Conservation (phyloP, 176 grass and related monocot genomes). For the Otatea glauca region DNA sequence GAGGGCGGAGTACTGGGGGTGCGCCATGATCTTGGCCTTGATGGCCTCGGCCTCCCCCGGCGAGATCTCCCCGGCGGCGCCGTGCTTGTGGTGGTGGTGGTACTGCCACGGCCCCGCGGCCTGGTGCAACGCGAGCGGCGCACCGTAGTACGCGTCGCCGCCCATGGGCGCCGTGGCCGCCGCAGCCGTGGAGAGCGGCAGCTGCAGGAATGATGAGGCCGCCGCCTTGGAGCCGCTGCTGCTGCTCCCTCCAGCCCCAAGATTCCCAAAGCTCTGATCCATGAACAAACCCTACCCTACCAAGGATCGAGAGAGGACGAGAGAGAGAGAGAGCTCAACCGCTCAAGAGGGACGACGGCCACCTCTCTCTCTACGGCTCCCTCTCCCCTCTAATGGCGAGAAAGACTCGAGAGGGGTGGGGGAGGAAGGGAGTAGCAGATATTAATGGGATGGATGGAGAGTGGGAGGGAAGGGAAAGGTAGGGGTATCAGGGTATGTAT, state of each 20-base stretch:
- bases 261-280: slow-evolving; percentile 60
- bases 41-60: slow-evolving; percentile 59
- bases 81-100: slow-evolving; percentile 32
- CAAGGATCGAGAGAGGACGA: background rate
- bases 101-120: slow-evolving; percentile 40
- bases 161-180: slow-evolving; percentile 24
- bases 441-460: slow-evolving; percentile 30
- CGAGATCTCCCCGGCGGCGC: slow-evolving; percentile 50
- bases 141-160: slow-evolving; percentile 47
- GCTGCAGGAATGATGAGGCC: slow-evolving; percentile 66
- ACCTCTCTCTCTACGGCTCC: background rate
- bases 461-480: slow-evolving; percentile 26
- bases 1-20: slow-evolving; percentile 83
- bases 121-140: slow-evolving; percentile 56
- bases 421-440: background rate
- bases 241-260: slow-evolving; percentile 51
- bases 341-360: background rate
- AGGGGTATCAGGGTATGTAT: background rate
- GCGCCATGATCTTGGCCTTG: slow-evolving; percentile 93
- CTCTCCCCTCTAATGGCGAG: slow-evolving; percentile 39
- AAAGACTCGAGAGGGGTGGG: slow-evolving; percentile 1
- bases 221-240: slow-evolving; percentile 50
- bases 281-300: slow-evolving; percentile 37
- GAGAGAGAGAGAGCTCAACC: background rate
- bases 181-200: slow-evolving; percentile 56